These are phyloP conservation scores for Cordyceps fumosorosea DNA, from an alignment of 2,329 filamentous ascomycete species.

Conservation along the genomic window DNA sequence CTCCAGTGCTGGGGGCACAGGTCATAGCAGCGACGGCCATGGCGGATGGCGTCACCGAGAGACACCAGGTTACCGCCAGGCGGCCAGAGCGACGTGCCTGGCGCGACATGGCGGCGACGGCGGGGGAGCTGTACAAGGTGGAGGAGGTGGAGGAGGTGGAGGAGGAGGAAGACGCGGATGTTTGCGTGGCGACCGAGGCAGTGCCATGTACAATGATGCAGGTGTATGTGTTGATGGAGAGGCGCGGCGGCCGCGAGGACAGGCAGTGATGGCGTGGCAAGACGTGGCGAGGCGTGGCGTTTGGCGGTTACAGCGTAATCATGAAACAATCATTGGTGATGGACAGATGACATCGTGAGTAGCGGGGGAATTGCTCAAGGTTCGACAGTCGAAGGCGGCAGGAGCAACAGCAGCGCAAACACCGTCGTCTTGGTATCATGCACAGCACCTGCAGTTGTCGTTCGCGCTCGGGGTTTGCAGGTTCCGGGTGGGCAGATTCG, in stretches of 20 bases:
- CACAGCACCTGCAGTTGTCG: neutral
- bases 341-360: neutral
- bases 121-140: too few relatives aligned
- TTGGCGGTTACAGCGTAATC: neutral
- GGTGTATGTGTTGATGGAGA: neutral
- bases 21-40: neutral
- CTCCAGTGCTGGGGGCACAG: neutral
- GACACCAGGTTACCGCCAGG: slow-evolving; percentile 7
- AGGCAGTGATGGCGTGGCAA: too few relatives aligned
- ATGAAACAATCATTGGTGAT: neutral
- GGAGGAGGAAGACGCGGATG: neutral
- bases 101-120: slow-evolving; percentile 2
- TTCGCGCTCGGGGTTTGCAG: neutral
- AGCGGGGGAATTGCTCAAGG: neutral
- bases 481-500: neutral
- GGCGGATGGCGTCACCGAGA: slow-evolving; percentile 9
- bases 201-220: neutral
- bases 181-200: neutral
- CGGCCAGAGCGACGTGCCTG: slow-evolving; percentile 8
- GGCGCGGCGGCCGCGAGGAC: neutral
- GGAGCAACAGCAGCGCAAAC: too few relatives aligned
- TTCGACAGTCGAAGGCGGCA: neutral
- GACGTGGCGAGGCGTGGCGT: neutral
- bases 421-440: too few relatives aligned
- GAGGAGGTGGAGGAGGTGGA: neutral